Evolutionary conservation across 2,329 filamentous ascomycete genomes (phyloP).

Genomic region (Cryphonectria naterciae): DNA sequence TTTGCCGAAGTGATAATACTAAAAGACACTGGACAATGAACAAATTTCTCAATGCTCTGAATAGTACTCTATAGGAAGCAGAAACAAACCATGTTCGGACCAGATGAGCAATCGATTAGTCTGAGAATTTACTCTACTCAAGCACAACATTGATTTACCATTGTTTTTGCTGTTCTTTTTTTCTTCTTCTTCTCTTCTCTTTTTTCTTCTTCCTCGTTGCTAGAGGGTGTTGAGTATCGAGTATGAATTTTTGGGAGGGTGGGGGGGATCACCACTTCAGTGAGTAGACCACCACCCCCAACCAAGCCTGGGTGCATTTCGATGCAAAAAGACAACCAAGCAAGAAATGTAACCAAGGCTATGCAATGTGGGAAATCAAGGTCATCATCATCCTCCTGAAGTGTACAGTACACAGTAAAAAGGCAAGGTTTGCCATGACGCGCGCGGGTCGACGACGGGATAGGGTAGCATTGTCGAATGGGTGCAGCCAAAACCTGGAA

Average conservation of each 20-base stretch:
- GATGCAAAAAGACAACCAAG: neutral
- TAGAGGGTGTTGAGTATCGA: too few species aligned
- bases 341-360: neutral
- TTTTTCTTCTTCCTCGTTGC: neutral
- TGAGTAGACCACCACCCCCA: neutral
- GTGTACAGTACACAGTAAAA: neutral
- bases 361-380: neutral
- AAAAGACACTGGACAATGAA: neutral
- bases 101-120: neutral
- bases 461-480: neutral
- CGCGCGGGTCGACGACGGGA: neutral
- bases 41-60: neutral
- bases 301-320: neutral
- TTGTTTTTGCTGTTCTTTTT: too few species aligned
- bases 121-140: neutral
- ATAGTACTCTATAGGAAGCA: neutral
- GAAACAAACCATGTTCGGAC: neutral
- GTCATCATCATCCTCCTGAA: neutral
- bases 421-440: neutral
- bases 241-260: too few species aligned
- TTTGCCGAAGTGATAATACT: too few species aligned
- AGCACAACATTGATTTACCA: neutral
- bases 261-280: too few species aligned
- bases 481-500: slow-evolving; percentile 22
- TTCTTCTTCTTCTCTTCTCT: too few species aligned